A percentile compares a stretch with the other conserved stretches of the same genome.
These are phyloP conservation scores for Cladosporium austrohemisphaericum DNA, from an alignment of 2,329 filamentous ascomycete genomes.

Conservation along the genomic window DNA sequence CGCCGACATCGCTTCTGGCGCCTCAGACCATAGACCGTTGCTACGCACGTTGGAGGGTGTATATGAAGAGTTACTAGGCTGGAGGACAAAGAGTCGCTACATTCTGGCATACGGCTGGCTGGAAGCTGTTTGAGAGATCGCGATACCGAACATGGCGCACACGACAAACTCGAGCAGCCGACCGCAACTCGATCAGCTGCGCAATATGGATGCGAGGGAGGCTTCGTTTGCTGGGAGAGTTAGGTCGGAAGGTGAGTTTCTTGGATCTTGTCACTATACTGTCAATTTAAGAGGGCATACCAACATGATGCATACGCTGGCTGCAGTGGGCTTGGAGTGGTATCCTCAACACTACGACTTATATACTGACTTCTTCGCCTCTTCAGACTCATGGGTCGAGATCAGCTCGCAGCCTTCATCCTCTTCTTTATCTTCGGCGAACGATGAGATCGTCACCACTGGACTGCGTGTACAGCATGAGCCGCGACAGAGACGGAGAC, in stretches of 20 bases:
- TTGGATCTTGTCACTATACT: too few species aligned
- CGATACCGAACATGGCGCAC: slow-evolving; percentile 6
- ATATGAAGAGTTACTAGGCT: not conserved
- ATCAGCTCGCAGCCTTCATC: slow-evolving; percentile 89
- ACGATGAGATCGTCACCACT: slow-evolving; percentile 88
- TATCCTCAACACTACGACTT: slow-evolving; percentile 10
- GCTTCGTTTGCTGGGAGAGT: slow-evolving; percentile 29
- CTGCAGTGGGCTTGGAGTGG: not conserved
- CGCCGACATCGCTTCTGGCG: slow-evolving; percentile 4
- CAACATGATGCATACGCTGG: slow-evolving; percentile 12
- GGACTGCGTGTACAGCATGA: slow-evolving; percentile 72
- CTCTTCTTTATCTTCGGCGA: slow-evolving; percentile 78
- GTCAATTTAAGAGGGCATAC: not conserved
- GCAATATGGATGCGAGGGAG: slow-evolving; percentile 27
- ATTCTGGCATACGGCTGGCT: too few species aligned
- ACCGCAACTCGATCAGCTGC: slow-evolving; percentile 24
- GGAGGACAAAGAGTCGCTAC: not conserved
- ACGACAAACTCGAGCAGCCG: slow-evolving; percentile 5
- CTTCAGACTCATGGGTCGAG: slow-evolving; percentile 93
- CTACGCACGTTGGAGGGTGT: not conserved
- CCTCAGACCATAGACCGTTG: not conserved
- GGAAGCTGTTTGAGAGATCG: not conserved
- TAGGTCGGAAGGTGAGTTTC: slow-evolving; percentile 29
- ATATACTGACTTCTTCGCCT: slow-evolving; percentile 29
- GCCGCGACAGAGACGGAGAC: slow-evolving; percentile 59